These are phyloP conservation scores for Rhamnella rubrinervis DNA, from an alignment of 331 rosid genomes.

Conservation along the genomic window DNA sequence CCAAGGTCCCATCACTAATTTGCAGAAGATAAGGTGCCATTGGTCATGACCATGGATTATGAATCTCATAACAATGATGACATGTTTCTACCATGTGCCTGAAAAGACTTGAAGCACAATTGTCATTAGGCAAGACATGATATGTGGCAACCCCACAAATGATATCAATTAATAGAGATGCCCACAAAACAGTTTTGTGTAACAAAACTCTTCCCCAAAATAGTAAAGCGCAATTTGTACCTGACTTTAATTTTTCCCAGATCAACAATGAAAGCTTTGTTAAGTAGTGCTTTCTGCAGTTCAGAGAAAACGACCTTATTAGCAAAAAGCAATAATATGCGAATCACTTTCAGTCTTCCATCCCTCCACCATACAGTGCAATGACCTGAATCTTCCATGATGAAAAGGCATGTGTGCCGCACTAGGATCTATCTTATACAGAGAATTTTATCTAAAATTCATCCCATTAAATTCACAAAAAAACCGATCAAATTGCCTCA, in stretches of 20 bases:
- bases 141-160: conserved; percentile 27
- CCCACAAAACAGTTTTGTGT: conserved; percentile 19
- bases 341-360: conserved; percentile 47
- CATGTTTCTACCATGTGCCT: conserved; percentile 25
- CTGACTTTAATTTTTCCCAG: conserved; percentile 26
- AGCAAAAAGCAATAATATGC: conserved; percentile 34
- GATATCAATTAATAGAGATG: conserved; percentile 15
- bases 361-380: too few species aligned
- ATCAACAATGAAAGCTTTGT: conserved; percentile 9
- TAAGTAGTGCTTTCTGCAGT: conserved; percentile 7
- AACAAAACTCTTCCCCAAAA: conserved; percentile 26
- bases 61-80: conserved; percentile 16
- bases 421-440: conserved; percentile 11
- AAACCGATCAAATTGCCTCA: not conserved
- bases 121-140: conserved; percentile 21
- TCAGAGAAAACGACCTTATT: conserved; percentile 26
- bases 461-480: not conserved
- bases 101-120: conserved; percentile 29
- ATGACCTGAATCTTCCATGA: not conserved
- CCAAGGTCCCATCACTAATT: conserved; percentile 17
- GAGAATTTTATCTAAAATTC: not conserved
- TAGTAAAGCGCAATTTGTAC: conserved; percentile 21
- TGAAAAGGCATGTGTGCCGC: not conserved
- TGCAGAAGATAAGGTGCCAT: conserved; percentile 15
- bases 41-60: conserved; percentile 22